Conservation (phyloP, 345 rosid genomes). For the Pseudoturritis turrita region DNA sequence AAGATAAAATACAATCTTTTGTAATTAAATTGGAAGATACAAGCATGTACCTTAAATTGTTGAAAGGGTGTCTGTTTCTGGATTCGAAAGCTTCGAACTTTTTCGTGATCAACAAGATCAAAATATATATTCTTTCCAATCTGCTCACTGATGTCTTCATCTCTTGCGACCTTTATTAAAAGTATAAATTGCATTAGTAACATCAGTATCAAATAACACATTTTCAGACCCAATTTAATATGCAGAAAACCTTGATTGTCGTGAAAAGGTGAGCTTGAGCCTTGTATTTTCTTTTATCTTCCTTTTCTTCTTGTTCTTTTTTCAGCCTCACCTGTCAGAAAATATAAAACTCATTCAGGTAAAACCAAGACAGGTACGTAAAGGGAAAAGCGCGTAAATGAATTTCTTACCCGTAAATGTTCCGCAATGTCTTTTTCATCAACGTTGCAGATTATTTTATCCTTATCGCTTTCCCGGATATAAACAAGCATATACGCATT, state of each 20-base stretch:
- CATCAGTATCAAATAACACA: constrained; percentile 10
- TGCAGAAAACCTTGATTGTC: constrained; percentile 66
- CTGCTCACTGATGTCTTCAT: constrained; percentile 81
- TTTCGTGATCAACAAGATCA: constrained; percentile 98
- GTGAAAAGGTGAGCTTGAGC: constrained; percentile 96
- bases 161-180: constrained; percentile 52
- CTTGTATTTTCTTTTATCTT: constrained; percentile 77
- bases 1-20: background rate
- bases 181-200: constrained; percentile 20
- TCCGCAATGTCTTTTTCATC: constrained; percentile 99
- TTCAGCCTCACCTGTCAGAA: constrained; percentile 75
- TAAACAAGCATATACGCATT: constrained; percentile 99
- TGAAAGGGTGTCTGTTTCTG: constrained; percentile 76
- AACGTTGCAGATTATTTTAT: constrained; percentile 87
- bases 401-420: constrained; percentile 73
- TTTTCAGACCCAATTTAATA: background rate
- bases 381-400: background rate
- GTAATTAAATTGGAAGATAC: background rate
- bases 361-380: background rate
- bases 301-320: constrained; percentile 96
- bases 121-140: constrained; percentile 90
- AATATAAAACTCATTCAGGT: constrained; percentile 13
- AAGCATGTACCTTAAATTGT: constrained; percentile 62
- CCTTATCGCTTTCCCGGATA: constrained; percentile 91
- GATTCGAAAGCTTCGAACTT: constrained; percentile 85